A percentile compares a stretch with the other conserved stretches of the same genome.
These are phyloP conservation scores for Truncatella angustata DNA, from an alignment of 2,329 filamentous ascomycete genomes.

Conservation along the genomic window DNA sequence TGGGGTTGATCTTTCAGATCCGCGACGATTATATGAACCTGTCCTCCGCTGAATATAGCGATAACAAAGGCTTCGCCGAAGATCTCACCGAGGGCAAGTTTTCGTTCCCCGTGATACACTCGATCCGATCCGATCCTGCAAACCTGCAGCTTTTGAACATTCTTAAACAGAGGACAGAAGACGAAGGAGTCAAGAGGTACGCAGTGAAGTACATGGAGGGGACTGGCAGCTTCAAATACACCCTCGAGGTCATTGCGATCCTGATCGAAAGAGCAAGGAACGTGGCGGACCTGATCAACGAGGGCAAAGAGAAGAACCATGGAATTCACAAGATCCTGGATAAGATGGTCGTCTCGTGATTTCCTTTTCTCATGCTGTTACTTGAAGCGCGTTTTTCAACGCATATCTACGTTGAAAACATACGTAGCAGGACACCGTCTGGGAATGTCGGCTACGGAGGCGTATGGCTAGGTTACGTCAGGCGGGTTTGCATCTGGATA, in stretches of 20 bases:
- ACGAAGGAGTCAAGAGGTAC: conserved; percentile 87
- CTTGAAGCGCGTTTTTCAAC: too few relatives aligned
- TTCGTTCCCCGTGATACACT: conserved; percentile 92
- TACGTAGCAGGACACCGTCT: too few relatives aligned
- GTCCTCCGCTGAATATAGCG: conserved; percentile 67
- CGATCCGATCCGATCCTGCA: conserved; percentile 72
- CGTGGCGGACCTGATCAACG: conserved; percentile 64
- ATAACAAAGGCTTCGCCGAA: conserved; percentile 92
- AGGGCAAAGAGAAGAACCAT: conserved; percentile 51
- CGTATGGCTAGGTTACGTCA: not conserved
- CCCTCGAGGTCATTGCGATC: conserved; percentile 62
- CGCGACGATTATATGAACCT: conserved; percentile 94
- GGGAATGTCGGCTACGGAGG: not conserved
- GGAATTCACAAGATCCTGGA: conserved; percentile 67
- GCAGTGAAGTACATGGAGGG: conserved; percentile 88
- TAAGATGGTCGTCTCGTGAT: conserved; percentile 51
- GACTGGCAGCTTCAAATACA: conserved; percentile 88
- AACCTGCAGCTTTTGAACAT: conserved; percentile 88
- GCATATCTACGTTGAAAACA: too few relatives aligned
- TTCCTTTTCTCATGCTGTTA: too few relatives aligned
- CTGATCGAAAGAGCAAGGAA: conserved; percentile 63
- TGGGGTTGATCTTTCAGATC: conserved; percentile 87
- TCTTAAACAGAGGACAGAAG: conserved; percentile 81
- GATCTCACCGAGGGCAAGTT: conserved; percentile 97
- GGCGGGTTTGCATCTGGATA: conserved; percentile 11